Evolutionary conservation across 495 filamentous ascomycete genomes (phyloP), one percentile per base, ranked within the genome.

Genomic region (Hypoxylon lienhwacheense): DNA sequence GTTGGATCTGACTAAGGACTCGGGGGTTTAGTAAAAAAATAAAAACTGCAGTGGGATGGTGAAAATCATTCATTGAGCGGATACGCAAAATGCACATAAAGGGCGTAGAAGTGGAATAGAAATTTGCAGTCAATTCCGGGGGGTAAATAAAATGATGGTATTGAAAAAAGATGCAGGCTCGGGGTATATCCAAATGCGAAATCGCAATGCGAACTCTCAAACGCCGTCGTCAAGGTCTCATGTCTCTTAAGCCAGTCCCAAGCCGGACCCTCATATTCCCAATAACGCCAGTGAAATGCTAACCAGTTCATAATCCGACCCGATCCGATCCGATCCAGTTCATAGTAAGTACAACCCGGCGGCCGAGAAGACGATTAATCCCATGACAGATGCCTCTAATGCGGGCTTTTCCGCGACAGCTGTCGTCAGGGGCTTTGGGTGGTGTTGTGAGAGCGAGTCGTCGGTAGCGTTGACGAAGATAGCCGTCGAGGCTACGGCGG

Each of bases 381-480:
- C 65, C 65, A 67, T 67, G 53, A 67, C 50, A 14, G 65, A 67
- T 33, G 65, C 65, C 22, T 65, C 62, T 21, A 62, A 42, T 7
- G 62, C 52, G 0, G 62, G 65, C 37, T 63, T 65, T 7, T 63
- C 57, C 5, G 55, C 34, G 12, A 46, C 48, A 10, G 20, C 51
- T 3, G 62, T 52, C 7, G 48, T 53, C 24, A 58, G 16, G 17
- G 58, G 55, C 7, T 49, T 53, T 4, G 47, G 37, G 0, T 57
- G 25, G 20, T 49, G 44, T 15, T 49, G 44, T 15, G 48, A 22
- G n/a, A 65, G 25, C 15, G 43, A 31, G 12, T 19, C 25, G n/a
- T 60, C 56, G 8, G 48, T 62, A 8, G 49, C 53, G 47, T 66
- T 65, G 47, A 52, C 47, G 7, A 61, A 41, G 14, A 55, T 42